Base-by-base conservation (phyloP, 2,329 filamentous ascomycete genomes). In the Aureobasidium subglaciale region DNA sequence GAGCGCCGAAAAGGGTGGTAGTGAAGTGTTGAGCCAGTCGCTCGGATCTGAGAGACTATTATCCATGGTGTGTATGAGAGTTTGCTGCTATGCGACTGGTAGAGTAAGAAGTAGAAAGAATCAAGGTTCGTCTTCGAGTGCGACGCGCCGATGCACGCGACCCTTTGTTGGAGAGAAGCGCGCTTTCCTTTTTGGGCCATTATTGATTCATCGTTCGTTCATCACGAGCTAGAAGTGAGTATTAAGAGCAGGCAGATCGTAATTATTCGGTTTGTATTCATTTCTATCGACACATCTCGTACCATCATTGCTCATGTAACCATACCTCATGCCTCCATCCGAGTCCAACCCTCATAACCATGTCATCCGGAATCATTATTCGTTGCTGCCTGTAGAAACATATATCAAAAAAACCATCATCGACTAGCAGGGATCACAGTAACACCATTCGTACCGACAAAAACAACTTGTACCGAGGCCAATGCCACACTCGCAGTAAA, bases 1-100 rank as follows among this genome's bases (percentile, higher is more conserved):
- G 60, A 99, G 82, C 13, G 81, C 75, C 45, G 83, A 77, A 55
- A 95, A 80, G 13, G 75, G 75, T 15, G 82, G 73, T 1, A 95
- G 75, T 2, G 84, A 79, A 11, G 89, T 95, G 10, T 75, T 65
- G 5, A 90, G 77, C 89, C 89, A 95, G 74, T 95, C 89, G 53
- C 88, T 91, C n/a, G 88, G 85, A 72, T 93, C 88, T 48, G 86
- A 73, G 38, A 92, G 50, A 7, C 11, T 27, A 38, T 54, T 41
- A 6, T 54, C 50, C 50, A 54, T 54, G 50, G 24, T 54, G 29
- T 20, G 48, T 16, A 32, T 2, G 13, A 9, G 34, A 5, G 7
- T 10, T 20, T 38, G 46, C 45, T 29, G 46, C 4, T 18, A 27
- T 20, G 46, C 24, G 24, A 25, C n/a, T 27, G 22, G 20, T 9